A percentile compares a stretch with the other conserved stretches of the same genome.
Conservation (phyloP, 2,329 filamentous ascomycete species). For the Bisporella sp. region DNA sequence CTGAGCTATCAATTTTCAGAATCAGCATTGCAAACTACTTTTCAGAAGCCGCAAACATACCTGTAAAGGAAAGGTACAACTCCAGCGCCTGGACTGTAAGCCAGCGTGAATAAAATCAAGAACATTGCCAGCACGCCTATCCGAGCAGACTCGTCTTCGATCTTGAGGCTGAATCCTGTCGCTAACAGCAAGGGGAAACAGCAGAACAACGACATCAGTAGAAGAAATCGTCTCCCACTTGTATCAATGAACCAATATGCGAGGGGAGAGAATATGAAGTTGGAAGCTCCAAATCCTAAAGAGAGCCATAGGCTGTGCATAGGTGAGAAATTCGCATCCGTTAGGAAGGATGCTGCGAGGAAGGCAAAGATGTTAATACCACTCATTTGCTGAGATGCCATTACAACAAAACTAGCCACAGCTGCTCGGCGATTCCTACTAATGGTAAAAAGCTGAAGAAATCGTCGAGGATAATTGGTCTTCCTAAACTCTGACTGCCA, state of each 20-base stretch:
- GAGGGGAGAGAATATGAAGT: conserved; percentile 55
- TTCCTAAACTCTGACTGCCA: neutral
- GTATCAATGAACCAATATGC: conserved; percentile 54
- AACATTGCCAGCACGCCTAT: conserved; percentile 21
- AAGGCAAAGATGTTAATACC: conserved; percentile 60
- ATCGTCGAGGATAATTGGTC: neutral
- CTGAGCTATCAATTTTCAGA: conserved; percentile 22
- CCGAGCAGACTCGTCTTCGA: conserved; percentile 6
- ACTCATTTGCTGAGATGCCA: conserved; percentile 28
- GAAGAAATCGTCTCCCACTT: conserved; percentile 51
- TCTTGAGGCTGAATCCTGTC: neutral
- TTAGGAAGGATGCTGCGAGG: conserved; percentile 59
- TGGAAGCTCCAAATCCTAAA: conserved; percentile 56
- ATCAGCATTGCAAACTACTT: conserved; percentile 41
- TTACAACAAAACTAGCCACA: conserved; percentile 67
- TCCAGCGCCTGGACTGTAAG: neutral
- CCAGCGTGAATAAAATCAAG: neutral
- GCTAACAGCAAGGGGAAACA: neutral
- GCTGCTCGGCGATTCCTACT: conserved; percentile 55
- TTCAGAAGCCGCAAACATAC: neutral
- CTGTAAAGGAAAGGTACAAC: neutral
- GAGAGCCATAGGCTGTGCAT: conserved; percentile 53
- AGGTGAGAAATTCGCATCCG: conserved; percentile 45
- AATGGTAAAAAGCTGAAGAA: neutral
- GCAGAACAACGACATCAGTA: conserved; percentile 23